Base-by-base conservation (phyloP, 1,139 yeast genomes). In the Protomyces macrosporus region DNA sequence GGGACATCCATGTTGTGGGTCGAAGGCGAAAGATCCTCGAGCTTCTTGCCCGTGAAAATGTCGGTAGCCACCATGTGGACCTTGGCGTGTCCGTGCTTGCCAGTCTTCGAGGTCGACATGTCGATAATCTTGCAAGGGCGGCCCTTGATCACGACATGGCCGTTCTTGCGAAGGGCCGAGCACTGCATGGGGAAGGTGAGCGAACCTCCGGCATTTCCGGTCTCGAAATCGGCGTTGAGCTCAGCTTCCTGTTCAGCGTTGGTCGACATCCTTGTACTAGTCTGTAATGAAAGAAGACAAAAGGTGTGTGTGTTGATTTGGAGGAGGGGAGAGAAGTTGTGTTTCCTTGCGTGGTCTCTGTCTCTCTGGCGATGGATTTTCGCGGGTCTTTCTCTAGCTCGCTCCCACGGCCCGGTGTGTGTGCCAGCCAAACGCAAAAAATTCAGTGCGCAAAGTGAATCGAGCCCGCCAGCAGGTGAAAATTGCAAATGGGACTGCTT, bases 51-150 rank as follows among this genome's bases (percentile, higher is more conserved):
- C 76, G 98, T 93, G 91, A 93, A 93, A 80, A 93, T 91, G 80
- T 93, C 98, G 75, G 88, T 86, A 79, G 98, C 98, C 72, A 93
- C 97, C 83, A 93, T 86, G 83, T 93, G 98, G 81, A 93, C 98
- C 87, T 93, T 93, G 79, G 98, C 98, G 93, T 93, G 98, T 83
- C 98, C 98, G 88, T 93, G 98, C 97, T 93, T 93, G 84, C 98
- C 98, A 75, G 98, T 93, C 88, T 93, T 93, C 77, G 98, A 93
- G 77, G 98, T 93, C 71, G 98, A 93, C 98, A 93, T 93, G 81
- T 93, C 98, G 75, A 93, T 95, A 81, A 93, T 93, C 88, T 67
- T 93, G 86, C 98, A 93, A 79, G 98, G 98, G 86, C 98, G 95
- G 77, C 90, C 84, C 85, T 95, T 95, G 83, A 93, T 93, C 75